Evolutionary conservation across 2,329 filamentous ascomycete species (phyloP).

Genomic region (Fragosphaeria purpurea): DNA sequence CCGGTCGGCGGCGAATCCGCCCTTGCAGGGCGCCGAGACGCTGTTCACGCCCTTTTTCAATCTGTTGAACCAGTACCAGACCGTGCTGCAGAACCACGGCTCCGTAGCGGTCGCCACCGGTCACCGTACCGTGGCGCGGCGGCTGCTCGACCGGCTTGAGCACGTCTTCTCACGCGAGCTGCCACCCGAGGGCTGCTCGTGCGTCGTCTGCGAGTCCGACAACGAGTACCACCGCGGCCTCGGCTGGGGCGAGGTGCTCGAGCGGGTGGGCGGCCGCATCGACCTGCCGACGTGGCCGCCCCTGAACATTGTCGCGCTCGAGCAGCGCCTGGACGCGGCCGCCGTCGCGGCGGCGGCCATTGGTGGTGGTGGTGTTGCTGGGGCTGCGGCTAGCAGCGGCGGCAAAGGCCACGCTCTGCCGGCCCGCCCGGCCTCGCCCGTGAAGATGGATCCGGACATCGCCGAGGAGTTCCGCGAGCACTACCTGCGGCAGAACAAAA

Average conservation of each 20-base stretch:
- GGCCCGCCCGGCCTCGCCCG: conserved; percentile 47
- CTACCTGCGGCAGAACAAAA: conserved; percentile 83
- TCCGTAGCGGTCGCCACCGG: conserved; percentile 92
- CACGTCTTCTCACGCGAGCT: conserved; percentile 92
- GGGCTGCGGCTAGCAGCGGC: conserved; percentile 2
- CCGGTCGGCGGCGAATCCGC: conserved; percentile 47
- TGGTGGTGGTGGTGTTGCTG: conserved; percentile 7
- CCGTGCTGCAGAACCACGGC: conserved; percentile 71
- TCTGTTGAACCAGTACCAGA: conserved; percentile 75
- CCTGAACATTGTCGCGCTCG: conserved; percentile 60
- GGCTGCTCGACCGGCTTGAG: conserved; percentile 80
- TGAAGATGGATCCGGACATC: conserved; percentile 84
- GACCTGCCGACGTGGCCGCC: conserved; percentile 85
- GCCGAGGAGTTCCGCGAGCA: conserved; percentile 89
- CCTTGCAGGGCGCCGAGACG: conserved; percentile 56
- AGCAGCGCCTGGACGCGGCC: conserved; percentile 50
- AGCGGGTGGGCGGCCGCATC: conserved; percentile 80
- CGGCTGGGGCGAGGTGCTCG: conserved; percentile 91
- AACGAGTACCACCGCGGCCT: conserved; percentile 60
- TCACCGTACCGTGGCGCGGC: conserved; percentile 85
- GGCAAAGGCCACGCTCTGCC: too few species aligned
- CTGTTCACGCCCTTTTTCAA: conserved; percentile 77
- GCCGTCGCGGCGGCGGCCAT: conserved; percentile 10
- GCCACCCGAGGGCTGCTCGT: conserved; percentile 73
- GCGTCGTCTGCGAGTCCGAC: conserved; percentile 65